A percentile compares a stretch with the other conserved stretches of the same genome.
These are phyloP conservation scores for Hirsutella minnesotensis DNA, from an alignment of 2,329 filamentous ascomycete species.

Conservation along the genomic window DNA sequence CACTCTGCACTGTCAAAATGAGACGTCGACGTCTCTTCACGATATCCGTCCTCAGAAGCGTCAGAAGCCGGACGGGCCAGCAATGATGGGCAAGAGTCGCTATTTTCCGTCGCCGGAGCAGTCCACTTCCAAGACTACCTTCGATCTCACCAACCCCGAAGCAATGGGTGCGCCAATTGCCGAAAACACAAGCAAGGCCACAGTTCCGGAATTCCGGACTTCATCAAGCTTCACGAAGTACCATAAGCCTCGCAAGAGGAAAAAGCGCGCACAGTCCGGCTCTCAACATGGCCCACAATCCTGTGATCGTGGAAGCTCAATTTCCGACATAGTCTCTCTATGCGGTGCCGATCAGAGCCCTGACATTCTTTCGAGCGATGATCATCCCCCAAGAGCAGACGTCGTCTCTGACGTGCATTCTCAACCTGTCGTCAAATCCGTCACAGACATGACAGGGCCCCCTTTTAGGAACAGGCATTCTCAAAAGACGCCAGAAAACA, in stretches of 20 bases:
- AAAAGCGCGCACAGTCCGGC: constrained; percentile 1
- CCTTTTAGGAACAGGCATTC: constrained; percentile 8
- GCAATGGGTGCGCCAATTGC: background rate
- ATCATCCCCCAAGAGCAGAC: constrained; percentile 8
- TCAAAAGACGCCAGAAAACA: constrained; percentile 1
- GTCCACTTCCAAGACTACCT: too few relatives aligned
- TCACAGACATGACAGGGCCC: constrained; percentile 3
- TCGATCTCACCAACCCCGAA: too few relatives aligned
- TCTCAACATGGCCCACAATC: background rate
- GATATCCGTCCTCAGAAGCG: too few relatives aligned
- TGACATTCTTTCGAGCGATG: constrained; percentile 10
- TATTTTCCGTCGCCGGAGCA: too few relatives aligned
- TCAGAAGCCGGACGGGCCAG: too few relatives aligned
- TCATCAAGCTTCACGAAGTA: too few relatives aligned
- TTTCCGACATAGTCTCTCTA: background rate
- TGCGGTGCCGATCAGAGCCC: constrained; percentile 9
- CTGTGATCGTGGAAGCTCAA: background rate
- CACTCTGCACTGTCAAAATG: too few relatives aligned
- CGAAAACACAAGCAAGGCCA: background rate
- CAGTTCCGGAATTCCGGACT: background rate
- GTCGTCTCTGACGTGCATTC: constrained; percentile 12
- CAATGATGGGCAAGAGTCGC: too few relatives aligned
- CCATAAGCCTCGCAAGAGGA: background rate
- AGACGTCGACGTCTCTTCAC: too few relatives aligned
- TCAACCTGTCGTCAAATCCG: constrained; percentile 1